Conservation (phyloP, 495 filamentous ascomycete species). For the Sabuloglossum arenarium region DNA sequence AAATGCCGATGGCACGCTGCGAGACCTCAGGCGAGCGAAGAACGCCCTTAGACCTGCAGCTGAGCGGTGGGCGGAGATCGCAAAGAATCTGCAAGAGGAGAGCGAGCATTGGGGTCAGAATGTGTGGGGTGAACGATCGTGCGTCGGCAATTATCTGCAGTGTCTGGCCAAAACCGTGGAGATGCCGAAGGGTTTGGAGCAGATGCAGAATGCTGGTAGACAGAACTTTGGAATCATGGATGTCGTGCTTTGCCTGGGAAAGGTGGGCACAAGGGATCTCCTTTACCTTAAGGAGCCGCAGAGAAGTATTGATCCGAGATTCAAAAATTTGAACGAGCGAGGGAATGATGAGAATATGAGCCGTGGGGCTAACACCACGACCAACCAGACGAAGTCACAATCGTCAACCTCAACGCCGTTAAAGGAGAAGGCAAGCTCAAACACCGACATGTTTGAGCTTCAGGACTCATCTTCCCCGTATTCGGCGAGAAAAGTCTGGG, state of each 20-base stretch:
- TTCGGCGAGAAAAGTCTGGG: neutral
- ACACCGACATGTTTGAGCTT: neutral
- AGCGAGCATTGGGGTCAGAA: slow-evolving; percentile 15
- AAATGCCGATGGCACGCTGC: slow-evolving; percentile 9
- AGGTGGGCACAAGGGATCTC: neutral
- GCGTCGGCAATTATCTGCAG: slow-evolving; percentile 19
- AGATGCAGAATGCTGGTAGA: slow-evolving; percentile 12
- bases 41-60: neutral
- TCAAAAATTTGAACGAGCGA: slow-evolving; percentile 11
- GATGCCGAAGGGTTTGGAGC: slow-evolving; percentile 14
- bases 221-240: slow-evolving; percentile 21
- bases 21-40: slow-evolving; percentile 1
- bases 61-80: slow-evolving; percentile 18
- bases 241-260: slow-evolving; percentile 12
- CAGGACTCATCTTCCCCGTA: neutral
- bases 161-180: slow-evolving; percentile 13
- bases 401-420: neutral
- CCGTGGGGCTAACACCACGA: neutral
- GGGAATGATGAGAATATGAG: neutral
- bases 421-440: neutral
- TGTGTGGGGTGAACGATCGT: slow-evolving; percentile 11
- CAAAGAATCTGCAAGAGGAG: slow-evolving; percentile 13
- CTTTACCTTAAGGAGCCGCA: slow-evolving; percentile 15
- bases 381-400: neutral
- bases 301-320: slow-evolving; percentile 1